Base-by-base conservation (phyloP, 345 rosid species). In the Citrus reticulata region DNA sequence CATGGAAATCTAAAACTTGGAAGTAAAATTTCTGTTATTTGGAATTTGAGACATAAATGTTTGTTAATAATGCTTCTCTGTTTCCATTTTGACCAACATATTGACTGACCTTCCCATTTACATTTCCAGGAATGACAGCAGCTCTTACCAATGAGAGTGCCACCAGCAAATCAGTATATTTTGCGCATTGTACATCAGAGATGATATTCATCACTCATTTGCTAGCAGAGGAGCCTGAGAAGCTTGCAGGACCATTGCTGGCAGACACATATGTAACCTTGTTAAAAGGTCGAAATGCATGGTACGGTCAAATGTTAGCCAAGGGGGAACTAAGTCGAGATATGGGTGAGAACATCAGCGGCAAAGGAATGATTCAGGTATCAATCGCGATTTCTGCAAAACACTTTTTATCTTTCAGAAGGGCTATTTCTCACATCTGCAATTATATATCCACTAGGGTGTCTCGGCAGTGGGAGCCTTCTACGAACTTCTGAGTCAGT, bases 311-410 rank as follows among this genome's bases (percentile, higher is more conserved):
- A 78, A 89, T 87, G 94, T 74, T 92, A 34, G 97, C 97, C 69
- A 91, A 87, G 77, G 97, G 97, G n/a, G 87, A 89, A 68, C 73
- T 92, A 32, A 92, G 84, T 83, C 86, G 88, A 25, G 97, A 92
- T 74, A 92, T 91, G 94, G 97, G 97, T 11, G 97, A 92, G 66
- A 92, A 86, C 79, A 91, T 92, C 85, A 91, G 85, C 0, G 97
- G 97, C 74, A 92, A 92, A 82, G 97, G 97, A 84, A 92, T 91
- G 91, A 92, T 92, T 84, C 97, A 92, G 97, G 97, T 92, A 79
- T 27, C 29, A 11, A 25, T 51, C 0, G 7, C 22, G 19, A 76
- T 51, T 51, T 74, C 19, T 19, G 7, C 16, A 42, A 40, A 27
- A 10, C 10, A 10, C 1, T 9, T 59, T 59, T 37, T 40, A 61